Percentiles rank a stretch among this genome's conserved stretches.
Evolutionary conservation across 208 protist genomes (phyloP).

Genomic region (Trypanosoma theileri): DNA sequence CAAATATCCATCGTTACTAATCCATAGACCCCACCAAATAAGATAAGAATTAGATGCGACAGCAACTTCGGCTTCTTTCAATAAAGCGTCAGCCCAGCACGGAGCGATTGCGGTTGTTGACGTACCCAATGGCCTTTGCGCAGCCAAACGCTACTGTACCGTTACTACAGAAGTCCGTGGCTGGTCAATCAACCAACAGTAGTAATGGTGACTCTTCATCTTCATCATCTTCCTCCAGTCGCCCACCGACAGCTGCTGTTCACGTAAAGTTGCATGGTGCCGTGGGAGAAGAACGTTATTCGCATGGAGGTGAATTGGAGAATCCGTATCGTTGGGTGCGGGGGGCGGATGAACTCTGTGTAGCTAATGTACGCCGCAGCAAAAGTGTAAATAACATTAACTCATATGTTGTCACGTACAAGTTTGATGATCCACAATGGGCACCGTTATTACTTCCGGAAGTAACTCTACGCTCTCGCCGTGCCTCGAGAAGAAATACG

Average conservation of each 20-base stretch:
- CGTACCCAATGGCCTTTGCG: slow-evolving; percentile 72
- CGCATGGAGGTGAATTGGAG: slow-evolving; percentile 8
- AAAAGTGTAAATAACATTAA: slow-evolving; percentile 79
- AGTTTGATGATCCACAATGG: slow-evolving; percentile 86
- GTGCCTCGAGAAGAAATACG: background rate
- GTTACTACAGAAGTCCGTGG: slow-evolving; percentile 23
- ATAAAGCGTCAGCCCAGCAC: slow-evolving; percentile 11
- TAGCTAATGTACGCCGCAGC: slow-evolving; percentile 68
- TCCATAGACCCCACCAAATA: background rate
- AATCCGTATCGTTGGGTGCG: slow-evolving; percentile 72
- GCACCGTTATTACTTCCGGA: slow-evolving; percentile 69
- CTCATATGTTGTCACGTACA: slow-evolving; percentile 87
- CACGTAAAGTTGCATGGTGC: slow-evolving; percentile 12
- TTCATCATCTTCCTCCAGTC: background rate
- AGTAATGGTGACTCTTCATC: background rate
- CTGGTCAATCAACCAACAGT: background rate
- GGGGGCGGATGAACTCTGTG: slow-evolving; percentile 83
- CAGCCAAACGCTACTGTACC: slow-evolving; percentile 59
- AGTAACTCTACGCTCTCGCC: slow-evolving; percentile 39
- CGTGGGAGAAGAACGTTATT: slow-evolving; percentile 8
- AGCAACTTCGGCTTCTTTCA: slow-evolving; percentile 7
- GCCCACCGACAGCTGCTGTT: background rate
- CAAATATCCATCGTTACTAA: slow-evolving; percentile 1
- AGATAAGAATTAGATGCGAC: slow-evolving; percentile 11
- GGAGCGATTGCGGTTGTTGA: slow-evolving; percentile 51